phyloP scores from a whole-genome alignment of 257 asterid species.

The Haberlea rhodopensis region DNA sequence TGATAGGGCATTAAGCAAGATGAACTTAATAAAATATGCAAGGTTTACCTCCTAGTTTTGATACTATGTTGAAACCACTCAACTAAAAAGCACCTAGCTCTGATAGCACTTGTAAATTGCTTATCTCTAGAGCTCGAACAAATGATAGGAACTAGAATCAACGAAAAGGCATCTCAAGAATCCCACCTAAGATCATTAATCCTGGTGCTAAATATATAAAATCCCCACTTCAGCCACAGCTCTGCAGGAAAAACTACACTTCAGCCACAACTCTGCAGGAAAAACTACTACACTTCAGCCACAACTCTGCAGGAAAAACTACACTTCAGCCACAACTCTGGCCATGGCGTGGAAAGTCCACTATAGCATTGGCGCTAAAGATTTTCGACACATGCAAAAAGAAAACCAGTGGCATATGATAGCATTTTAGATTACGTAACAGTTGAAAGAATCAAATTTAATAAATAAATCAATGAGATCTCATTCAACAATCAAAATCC shows the following conservation, averaged over 20 bases:
- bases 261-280: too few species aligned
- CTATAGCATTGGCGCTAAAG: too few species aligned
- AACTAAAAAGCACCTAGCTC: not conserved
- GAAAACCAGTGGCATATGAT: not conserved
- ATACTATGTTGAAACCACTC: not conserved
- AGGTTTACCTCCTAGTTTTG: not conserved
- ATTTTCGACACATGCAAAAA: too few species aligned
- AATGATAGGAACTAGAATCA: not conserved
- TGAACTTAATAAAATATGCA: too few species aligned
- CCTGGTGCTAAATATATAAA: not conserved
- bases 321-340: too few species aligned
- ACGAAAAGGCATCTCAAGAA: not conserved
- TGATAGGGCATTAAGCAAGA: not conserved
- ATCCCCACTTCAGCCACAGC: not conserved
- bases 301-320: not conserved
- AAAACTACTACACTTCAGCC: not conserved
- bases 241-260: not conserved
- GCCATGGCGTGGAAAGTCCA: not conserved
- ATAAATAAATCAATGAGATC: not conserved
- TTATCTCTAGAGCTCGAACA: not conserved
- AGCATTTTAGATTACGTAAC: not conserved
- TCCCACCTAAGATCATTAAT: not conserved
- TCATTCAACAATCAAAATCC: not conserved
- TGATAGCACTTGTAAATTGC: not conserved
- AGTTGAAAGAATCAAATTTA: not conserved